Evolutionary conservation across 257 asterid species (phyloP).

Genomic region (Pogostemon cablin): DNA sequence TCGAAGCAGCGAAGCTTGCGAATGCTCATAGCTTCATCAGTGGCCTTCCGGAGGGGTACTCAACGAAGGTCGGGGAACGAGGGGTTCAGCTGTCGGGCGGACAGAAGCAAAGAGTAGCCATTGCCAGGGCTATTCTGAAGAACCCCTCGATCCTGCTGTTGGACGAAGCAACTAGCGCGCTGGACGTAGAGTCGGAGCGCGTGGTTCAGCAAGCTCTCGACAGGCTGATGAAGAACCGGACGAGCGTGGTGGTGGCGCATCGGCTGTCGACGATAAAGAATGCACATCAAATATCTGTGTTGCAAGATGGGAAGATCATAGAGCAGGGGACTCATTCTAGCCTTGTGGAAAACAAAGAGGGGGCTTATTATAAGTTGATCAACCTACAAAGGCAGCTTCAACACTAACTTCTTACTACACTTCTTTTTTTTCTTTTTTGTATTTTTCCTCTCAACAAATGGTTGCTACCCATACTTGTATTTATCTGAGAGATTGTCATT

Average conservation of each 20-base stretch:
- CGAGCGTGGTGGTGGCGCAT: conserved; percentile 76
- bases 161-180: conserved; percentile 88
- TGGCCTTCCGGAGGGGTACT: conserved; percentile 87
- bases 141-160: conserved; percentile 71
- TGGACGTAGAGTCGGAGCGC: conserved; percentile 77
- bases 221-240: conserved; percentile 72
- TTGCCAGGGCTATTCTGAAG: conserved; percentile 78
- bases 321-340: conserved; percentile 76
- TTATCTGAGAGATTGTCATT: conserved; percentile 25
- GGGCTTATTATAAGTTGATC: conserved; percentile 70
- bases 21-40: conserved; percentile 85
- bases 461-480: conserved; percentile 26
- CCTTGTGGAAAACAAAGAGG: conserved; percentile 68
- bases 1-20: conserved; percentile 92
- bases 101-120: conserved; percentile 84
- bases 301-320: conserved; percentile 79
- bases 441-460: neutral
- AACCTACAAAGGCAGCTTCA: conserved; percentile 65
- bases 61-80: conserved; percentile 77
- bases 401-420: conserved; percentile 34
- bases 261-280: conserved; percentile 67
- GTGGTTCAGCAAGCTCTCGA: conserved; percentile 74
- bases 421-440: neutral
- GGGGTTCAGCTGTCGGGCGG: conserved; percentile 90
- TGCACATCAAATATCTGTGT: conserved; percentile 70